Percentiles rank a stretch among this genome's conserved stretches.
These are phyloP conservation scores for Cercospora beticola DNA, from an alignment of 2,329 filamentous ascomycete genomes.

Conservation along the genomic window DNA sequence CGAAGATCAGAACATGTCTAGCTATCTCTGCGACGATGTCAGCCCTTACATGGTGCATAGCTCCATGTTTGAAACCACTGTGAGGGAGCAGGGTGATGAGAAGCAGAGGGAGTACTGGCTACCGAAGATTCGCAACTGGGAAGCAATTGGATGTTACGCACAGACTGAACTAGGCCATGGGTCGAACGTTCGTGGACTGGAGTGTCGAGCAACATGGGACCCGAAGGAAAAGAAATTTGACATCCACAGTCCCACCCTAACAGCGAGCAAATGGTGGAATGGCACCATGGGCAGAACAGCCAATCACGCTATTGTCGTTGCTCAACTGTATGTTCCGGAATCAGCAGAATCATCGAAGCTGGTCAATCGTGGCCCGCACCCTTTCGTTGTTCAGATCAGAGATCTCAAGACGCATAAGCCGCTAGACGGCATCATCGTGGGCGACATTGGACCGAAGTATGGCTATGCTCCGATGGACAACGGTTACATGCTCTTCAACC, in stretches of 20 bases:
- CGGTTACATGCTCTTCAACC: conserved; percentile 55
- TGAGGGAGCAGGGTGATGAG: conserved; percentile 51
- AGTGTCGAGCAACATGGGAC: conserved; percentile 52
- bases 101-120: conserved; percentile 52
- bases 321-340: conserved; percentile 51
- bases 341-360: conserved; percentile 35
- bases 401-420: conserved; percentile 51
- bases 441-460: conserved; percentile 58
- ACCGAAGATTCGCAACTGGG: conserved; percentile 50
- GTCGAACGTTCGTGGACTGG: conserved; percentile 53
- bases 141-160: conserved; percentile 54
- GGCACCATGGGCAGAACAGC: conserved; percentile 54
- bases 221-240: conserved; percentile 48
- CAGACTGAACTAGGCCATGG: conserved; percentile 54
- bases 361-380: conserved; percentile 52
- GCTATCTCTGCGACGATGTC: conserved; percentile 56
- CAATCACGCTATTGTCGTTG: conserved; percentile 57
- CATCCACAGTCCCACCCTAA: conserved; percentile 53
- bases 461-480: conserved; percentile 55
- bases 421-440: conserved; percentile 50
- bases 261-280: conserved; percentile 58
- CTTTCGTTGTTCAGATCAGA: conserved; percentile 55
- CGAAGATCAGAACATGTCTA: conserved; percentile 53
- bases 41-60: conserved; percentile 54
- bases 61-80: conserved; percentile 54